Percentiles rank a stretch among this genome's conserved stretches.
Evolutionary conservation across 768 basidiomycete genomes (phyloP).

Genomic region (Hericium rajendrae): DNA sequence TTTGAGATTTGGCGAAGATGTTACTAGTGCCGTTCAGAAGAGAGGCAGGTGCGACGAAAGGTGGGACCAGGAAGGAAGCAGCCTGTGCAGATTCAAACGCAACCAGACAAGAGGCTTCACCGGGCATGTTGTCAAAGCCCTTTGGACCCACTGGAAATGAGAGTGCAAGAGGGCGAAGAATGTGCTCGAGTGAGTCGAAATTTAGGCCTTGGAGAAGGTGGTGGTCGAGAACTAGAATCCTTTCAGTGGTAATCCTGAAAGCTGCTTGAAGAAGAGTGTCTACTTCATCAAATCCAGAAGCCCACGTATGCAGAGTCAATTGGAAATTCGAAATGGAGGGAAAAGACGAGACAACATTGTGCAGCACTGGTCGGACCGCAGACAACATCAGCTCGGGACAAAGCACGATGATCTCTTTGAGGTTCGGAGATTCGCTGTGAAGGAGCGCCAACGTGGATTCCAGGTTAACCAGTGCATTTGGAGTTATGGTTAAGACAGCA

Average conservation of each 20-base stretch:
- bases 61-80: conserved; percentile 49
- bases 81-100: conserved; percentile 24
- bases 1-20: conserved; percentile 7
- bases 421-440: not conserved
- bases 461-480: not conserved
- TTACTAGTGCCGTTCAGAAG: conserved; percentile 19
- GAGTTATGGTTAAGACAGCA: not conserved
- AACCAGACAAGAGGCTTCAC: conserved; percentile 12
- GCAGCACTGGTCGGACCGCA: conserved; percentile 4
- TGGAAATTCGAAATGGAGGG: not conserved
- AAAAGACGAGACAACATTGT: conserved; percentile 1
- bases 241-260: conserved; percentile 1
- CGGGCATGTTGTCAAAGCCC: conserved; percentile 4
- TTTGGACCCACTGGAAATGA: conserved; percentile 11
- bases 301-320: conserved; percentile 6
- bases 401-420: conserved; percentile 8
- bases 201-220: conserved; percentile 4
- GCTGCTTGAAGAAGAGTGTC: conserved; percentile 3
- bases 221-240: conserved; percentile 9
- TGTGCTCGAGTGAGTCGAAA: not conserved
- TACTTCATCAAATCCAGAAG: not conserved
- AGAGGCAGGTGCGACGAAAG: conserved; percentile 39
- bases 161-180: conserved; percentile 9
- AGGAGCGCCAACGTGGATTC: not conserved
- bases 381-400: conserved; percentile 11